Evolutionary conservation across 345 rosid genomes (phyloP).

Genomic region (Noccaea bulbosa): DNA sequence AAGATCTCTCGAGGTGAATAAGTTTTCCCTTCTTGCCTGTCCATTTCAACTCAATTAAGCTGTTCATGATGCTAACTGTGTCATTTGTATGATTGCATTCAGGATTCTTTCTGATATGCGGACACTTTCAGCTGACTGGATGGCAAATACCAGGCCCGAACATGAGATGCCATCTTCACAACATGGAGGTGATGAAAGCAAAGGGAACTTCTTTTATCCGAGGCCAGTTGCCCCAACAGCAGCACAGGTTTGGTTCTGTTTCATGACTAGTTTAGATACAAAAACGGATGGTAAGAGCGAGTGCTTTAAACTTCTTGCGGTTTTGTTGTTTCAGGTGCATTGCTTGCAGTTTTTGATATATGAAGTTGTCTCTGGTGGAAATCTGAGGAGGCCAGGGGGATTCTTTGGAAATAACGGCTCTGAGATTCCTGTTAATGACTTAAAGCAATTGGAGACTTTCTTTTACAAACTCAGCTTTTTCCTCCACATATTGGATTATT

Average conservation of each 20-base stretch:
- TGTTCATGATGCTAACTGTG: slow-evolving; percentile 7
- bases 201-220: slow-evolving; percentile 81
- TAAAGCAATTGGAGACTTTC: slow-evolving; percentile 93
- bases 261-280: slow-evolving; percentile 15
- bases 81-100: slow-evolving; percentile 38
- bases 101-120: slow-evolving; percentile 99
- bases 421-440: slow-evolving; percentile 91
- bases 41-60: slow-evolving; percentile 27
- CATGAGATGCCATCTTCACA: slow-evolving; percentile 70
- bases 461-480: slow-evolving; percentile 99
- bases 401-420: slow-evolving; percentile 97
- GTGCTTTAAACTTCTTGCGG: slow-evolving; percentile 4
- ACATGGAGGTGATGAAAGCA: slow-evolving; percentile 82
- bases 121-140: slow-evolving; percentile 99
- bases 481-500: slow-evolving; percentile 91
- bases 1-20: slow-evolving; percentile 82
- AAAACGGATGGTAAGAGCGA: slow-evolving; percentile 9
- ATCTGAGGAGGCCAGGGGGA: slow-evolving; percentile 97
- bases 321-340: slow-evolving; percentile 67
- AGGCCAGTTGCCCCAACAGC: slow-evolving; percentile 97
- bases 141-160: slow-evolving; percentile 94
- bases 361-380: slow-evolving; percentile 99
- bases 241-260: slow-evolving; percentile 70
- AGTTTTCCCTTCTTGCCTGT: slow-evolving; percentile 3
- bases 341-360: slow-evolving; percentile 96